Base-by-base conservation (phyloP, 352 stramenopile species). In the Globisporangium carolinianum region DNA sequence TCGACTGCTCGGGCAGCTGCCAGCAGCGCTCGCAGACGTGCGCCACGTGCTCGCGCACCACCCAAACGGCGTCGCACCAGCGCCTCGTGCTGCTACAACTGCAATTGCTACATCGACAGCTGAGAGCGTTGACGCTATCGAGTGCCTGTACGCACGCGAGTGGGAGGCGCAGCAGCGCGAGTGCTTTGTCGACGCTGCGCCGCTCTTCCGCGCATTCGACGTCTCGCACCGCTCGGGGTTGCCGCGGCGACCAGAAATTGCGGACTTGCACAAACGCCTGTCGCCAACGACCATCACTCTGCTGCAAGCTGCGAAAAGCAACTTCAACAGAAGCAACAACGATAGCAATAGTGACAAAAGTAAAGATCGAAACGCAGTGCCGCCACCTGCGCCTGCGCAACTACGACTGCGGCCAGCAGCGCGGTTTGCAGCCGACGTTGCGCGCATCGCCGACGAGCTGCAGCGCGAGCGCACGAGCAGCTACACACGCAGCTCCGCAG, bases 151-250 rank as follows among this genome's bases (percentile, higher is more conserved):
- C 15, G 10, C 61, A 9, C 51, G 53, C 0, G 67, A 62, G 5
- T 83, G 75, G 78, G 71, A 74, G 42, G 58, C 57, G n/a, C 72
- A 78, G 36, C 65, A 83, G 58, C 42, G 50, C 17, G 67, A 76
- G 45, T 86, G 72, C 53, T 73, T 75, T 41, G 66, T 88, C 3
- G 78, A 88, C 55, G 62, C 76, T 46, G 61, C 76, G n/a, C 62
- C 64, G 17, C 49, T 84, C 12, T 70, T 76, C 47, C 71, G 78
- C 14, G 63, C 73, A 9, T 88, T 83, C 14, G 69, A 88, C 47
- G 71, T 86, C 5, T 70, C 66, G 12, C 4, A 18, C 10, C 35
- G 53, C 11, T 76, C 67, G 6, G 78, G 78, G 5, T 66, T 86
- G 5, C 43, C 69, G 18, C 67, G 78, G 8, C 62, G 75, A 12